Evolutionary conservation across 441 rosid genomes (phyloP), one percentile per base, ranked within the genome.

Genomic region (Mallotus repandus): DNA sequence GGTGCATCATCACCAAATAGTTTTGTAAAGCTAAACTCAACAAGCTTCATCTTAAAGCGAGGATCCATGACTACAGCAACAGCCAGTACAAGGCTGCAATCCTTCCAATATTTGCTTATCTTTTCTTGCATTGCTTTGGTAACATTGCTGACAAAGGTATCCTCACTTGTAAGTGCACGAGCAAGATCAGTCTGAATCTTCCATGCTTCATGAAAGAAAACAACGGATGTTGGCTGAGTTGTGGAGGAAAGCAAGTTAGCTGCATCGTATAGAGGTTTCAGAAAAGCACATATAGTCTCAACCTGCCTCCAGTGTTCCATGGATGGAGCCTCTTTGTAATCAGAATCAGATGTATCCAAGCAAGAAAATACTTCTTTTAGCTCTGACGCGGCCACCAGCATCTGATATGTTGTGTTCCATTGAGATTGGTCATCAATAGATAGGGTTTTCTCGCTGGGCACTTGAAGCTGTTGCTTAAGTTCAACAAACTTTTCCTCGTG

Each of bases 1-100:
- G 84, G 86, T n/a, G 97, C 90, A 53, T 92, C 97, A 58, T 89
- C 97, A 64, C 96, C 97, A 25, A 75, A 91, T 63, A 92, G 77
- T 77, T 89, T 91, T 2, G 89, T 78, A 80, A 94, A 94, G 77
- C 94, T 90, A 79, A 91, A 92, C 81, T 92, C 97, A 3, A 94
- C 97, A 32, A 94, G 94, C 84, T 91, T 94, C 98, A 94, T 84
- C 82, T 90, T 94, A 84, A 92, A 94, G 63, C 97, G 89, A 11
- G 98, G 97, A 84, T 94, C 98, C 98, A 94, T 89, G 69, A 89
- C 88, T 1, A 87, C 89, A 4, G 96, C 95, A 74, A 86, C 70
- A 14, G 97, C 95, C 87, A 94, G 78, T 76, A 86, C 87, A 79
- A 90, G 79, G 88, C 95, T 84, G 83, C 91, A 89, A 66, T 88